Conservation (phyloP, 495 filamentous ascomycete genomes). For the Neurospora sublineolata region DNA sequence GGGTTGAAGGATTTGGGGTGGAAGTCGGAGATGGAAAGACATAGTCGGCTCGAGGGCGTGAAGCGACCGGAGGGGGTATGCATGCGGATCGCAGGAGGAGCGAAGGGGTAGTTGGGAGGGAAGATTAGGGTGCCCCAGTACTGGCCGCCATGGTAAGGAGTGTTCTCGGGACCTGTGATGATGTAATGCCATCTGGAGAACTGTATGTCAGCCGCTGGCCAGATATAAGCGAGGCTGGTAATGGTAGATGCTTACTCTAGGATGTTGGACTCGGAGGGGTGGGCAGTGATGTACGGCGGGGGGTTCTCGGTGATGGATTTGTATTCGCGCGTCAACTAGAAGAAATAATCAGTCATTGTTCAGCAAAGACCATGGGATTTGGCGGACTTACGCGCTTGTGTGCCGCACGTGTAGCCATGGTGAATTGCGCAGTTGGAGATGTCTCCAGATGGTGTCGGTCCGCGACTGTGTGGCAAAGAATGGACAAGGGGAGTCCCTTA, state of each 20-base stretch:
- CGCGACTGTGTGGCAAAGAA: background rate
- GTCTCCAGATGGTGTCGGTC: background rate
- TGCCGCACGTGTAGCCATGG: conserved; percentile 73
- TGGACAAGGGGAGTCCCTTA: background rate
- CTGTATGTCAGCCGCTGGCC: conserved; percentile 1
- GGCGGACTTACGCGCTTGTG: conserved; percentile 63
- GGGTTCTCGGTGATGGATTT: conserved; percentile 83
- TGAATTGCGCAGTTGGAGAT: conserved; percentile 32
- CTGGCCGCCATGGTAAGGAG: conserved; percentile 87
- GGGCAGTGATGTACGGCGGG: conserved; percentile 84
- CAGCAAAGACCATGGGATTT: background rate
- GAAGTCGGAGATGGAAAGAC: conserved; percentile 91
- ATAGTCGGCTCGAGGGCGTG: conserved; percentile 81
- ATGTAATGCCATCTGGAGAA: conserved; percentile 89
- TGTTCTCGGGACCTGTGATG: conserved; percentile 87
- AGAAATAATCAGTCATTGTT: background rate
- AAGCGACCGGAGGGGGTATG: conserved; percentile 94
- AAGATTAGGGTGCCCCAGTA: conserved; percentile 98
- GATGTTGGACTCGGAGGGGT: conserved; percentile 91
- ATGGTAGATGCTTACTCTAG: conserved; percentile 50
- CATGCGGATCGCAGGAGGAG: conserved; percentile 95
- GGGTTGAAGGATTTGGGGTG: conserved; percentile 97
- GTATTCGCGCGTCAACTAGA: conserved; percentile 85
- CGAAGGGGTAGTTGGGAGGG: conserved; percentile 92
- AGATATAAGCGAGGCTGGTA: background rate